Percentiles rank a stretch among this genome's conserved stretches.
These are phyloP conservation scores for Apiospora rasikravindrae DNA, from an alignment of 2,329 filamentous ascomycete genomes.

Conservation along the genomic window DNA sequence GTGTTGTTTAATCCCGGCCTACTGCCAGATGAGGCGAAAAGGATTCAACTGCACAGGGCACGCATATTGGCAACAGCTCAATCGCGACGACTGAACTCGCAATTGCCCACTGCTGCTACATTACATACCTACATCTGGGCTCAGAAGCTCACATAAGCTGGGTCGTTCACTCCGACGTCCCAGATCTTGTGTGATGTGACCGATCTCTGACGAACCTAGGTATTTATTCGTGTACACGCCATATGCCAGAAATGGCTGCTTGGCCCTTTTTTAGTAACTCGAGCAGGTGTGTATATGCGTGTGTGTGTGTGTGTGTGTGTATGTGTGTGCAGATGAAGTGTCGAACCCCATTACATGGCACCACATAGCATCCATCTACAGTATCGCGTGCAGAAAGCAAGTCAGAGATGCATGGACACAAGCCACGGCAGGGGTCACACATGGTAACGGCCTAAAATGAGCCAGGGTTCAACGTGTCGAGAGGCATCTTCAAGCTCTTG, in stretches of 20 bases:
- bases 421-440: slow-evolving; percentile 35
- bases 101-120: background rate
- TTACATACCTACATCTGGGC: slow-evolving; percentile 26
- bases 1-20: slow-evolving; percentile 24
- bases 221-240: background rate
- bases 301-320: background rate
- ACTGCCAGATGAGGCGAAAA: slow-evolving; percentile 10
- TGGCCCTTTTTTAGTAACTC: background rate
- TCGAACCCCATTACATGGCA: slow-evolving; percentile 1
- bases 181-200: slow-evolving; percentile 60
- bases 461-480: background rate
- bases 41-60: background rate
- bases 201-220: slow-evolving; percentile 23
- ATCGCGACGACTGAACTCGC: background rate
- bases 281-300: background rate
- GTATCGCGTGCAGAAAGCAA: slow-evolving; percentile 31
- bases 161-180: slow-evolving; percentile 37
- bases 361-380: background rate
- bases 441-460: slow-evolving; percentile 13
- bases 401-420: slow-evolving; percentile 35
- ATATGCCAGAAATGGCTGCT: slow-evolving; percentile 6
- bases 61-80: slow-evolving; percentile 25
- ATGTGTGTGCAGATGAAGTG: background rate
- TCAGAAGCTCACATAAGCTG: slow-evolving; percentile 39
- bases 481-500: background rate